Evolutionary conservation across 2,329 filamentous ascomycete species (phyloP), one percentile per base, ranked within the genome.

Genomic region (Drechslerella coelobrocha): DNA sequence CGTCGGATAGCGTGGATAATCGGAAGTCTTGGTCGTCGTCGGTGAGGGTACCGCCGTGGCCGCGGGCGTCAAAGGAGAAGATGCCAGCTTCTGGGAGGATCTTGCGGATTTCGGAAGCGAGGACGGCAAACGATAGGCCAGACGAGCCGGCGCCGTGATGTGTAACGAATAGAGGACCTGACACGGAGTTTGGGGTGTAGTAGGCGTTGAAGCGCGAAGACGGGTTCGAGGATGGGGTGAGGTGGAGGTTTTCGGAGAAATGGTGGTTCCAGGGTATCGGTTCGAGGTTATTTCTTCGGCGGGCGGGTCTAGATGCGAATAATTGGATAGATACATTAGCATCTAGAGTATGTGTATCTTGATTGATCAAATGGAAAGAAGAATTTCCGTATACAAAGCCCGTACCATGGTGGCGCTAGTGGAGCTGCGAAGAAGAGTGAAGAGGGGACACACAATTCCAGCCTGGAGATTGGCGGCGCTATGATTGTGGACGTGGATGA

Each of bases 111-210:
- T 95, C 89, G 47, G 86, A 83, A 1, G 88, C 86, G 71, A 96
- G 86, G 2, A 91, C 83, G 3, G 92, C 92, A 79, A 97, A 99
- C 1, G 92, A 96, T 66, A 97, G 84, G 5, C 90, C 95, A 0
- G 92, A 96, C 2, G 92, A 96, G 14, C 94, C 94, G 41, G 91
- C 94, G 39, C 94, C 94, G 80, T 99, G 94, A 78, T 99, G 94
- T 80, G 90, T 91, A 68, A 97, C 89, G 79, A 99, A 92, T 3
- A 99, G 82, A 0, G 93, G 92, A 0, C 89, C 90, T 72, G 84
- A 84, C 37, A 84, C 87, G 43, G 84, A 84, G 7, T 93, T 92
- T 0, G 92, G 91, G 19, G 87, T 96, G 45, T 97, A 83, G 78
- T 97, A 97, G 63, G 86, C 90, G 81, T 99, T 94, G 77, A 92